Percentiles rank a stretch among this genome's conserved stretches.
Evolutionary conservation across 352 stramenopile species (phyloP).

Genomic region (Globisporangium carolinianum): DNA sequence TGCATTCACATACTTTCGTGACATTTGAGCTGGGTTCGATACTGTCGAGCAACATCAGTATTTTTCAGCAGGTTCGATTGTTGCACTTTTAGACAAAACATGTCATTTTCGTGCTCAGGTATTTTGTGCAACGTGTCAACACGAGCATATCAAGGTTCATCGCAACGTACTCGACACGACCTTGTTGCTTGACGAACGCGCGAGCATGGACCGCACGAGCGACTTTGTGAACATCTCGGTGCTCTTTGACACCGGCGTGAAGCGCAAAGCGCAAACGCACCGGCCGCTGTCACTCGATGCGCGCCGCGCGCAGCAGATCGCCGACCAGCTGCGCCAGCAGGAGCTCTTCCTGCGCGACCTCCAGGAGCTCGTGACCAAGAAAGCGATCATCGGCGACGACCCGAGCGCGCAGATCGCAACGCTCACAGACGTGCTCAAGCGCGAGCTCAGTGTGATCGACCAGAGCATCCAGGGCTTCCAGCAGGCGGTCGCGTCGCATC

Average conservation of each 20-base stretch:
- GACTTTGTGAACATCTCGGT: constrained; percentile 83
- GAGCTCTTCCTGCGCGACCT: constrained; percentile 75
- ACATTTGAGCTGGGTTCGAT: too few species aligned
- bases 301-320: constrained; percentile 68
- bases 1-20: too few species aligned
- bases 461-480: constrained; percentile 67
- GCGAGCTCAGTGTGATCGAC: constrained; percentile 53
- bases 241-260: constrained; percentile 67
- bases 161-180: background rate
- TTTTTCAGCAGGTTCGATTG: too few species aligned
- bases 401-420: constrained; percentile 66
- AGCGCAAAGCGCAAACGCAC: constrained; percentile 35
- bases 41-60: too few species aligned
- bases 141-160: background rate
- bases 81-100: too few species aligned
- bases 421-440: constrained; percentile 76
- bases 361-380: constrained; percentile 62
- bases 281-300: constrained; percentile 66
- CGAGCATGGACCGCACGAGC: constrained; percentile 60
- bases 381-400: constrained; percentile 75
- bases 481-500: constrained; percentile 42
- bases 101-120: background rate
- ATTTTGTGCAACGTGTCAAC: background rate
- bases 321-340: constrained; percentile 73
- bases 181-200: background rate